Evolutionary conservation across 2,329 filamentous ascomycete genomes (phyloP), one percentile per base, ranked within the genome.

Genomic region (Colletotrichum kahawae): DNA sequence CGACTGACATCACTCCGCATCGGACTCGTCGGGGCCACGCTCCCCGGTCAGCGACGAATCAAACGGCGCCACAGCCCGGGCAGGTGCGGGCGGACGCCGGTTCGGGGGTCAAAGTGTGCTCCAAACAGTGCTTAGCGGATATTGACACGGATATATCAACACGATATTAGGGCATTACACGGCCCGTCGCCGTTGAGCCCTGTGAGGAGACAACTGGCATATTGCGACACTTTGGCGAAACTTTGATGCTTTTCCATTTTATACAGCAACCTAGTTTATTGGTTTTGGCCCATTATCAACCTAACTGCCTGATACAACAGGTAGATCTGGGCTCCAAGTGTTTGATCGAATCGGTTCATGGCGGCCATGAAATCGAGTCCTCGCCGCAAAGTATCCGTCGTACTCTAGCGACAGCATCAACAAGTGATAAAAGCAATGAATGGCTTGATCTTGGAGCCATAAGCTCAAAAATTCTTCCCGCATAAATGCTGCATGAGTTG

Each of bases 1-100:
- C 70, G 59, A 73, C 74, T 78, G 76, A 78, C 77, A 78, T 78
- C 77, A 78, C 76, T 74, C 77, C 75, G 74, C 75, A 75, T 64
- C 60, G 62, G 72, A 60, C n/a, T 71, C 38, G 36, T n/a, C 14
- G 18, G 36, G 29, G 43, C 18, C n/a, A 48, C 36, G n/a, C 21
- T 60, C 29, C 24, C 48, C 67, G 68, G 62, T 67, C 68, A 67
- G 72, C 43, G 38, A 63, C 72, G 72, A 75, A 75, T 59, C 68
- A 75, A 29, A 48, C 31, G 21, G 67, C 48, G 43, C 48, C 14
- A 51, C 59, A 34, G 21, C 51, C 65, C 51, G 65, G 63, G 38
- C 21, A 73, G 33, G 65, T 27, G 16, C 63, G 33, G 43, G 57
- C 70, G 31, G 43, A 21, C 5, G 57, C 48, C 71, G 67, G 43